phyloP scores from a whole-genome alignment of 2,329 filamentous ascomycete species.

The Madurella fahalii region DNA sequence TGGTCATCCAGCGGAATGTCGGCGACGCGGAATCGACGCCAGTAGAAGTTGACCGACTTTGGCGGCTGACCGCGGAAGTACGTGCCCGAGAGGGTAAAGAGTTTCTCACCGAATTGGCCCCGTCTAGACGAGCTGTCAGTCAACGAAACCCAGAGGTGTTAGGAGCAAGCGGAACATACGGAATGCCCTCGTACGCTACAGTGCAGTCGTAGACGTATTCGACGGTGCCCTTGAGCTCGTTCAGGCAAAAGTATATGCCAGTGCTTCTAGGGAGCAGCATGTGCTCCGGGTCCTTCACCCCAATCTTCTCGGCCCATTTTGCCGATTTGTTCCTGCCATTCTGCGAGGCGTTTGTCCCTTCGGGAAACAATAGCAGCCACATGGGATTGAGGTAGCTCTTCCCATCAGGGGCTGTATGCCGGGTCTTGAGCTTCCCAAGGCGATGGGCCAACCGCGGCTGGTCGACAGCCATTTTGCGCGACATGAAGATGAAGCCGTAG shows the following conservation, averaged over 20 bases:
- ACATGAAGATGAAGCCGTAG: constrained; percentile 87
- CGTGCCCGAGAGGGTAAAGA: constrained; percentile 80
- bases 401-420: constrained; percentile 50
- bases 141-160: neutral
- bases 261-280: constrained; percentile 75
- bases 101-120: constrained; percentile 81
- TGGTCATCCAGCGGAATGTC: constrained; percentile 76
- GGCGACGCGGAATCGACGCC: constrained; percentile 76
- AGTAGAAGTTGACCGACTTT: constrained; percentile 95
- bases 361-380: constrained; percentile 86
- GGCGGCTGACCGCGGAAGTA: constrained; percentile 86
- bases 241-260: constrained; percentile 73
- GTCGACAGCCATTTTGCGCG: constrained; percentile 82
- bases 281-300: constrained; percentile 68
- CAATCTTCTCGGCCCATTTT: constrained; percentile 72
- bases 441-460: constrained; percentile 70
- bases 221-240: constrained; percentile 67
- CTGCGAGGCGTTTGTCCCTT: constrained; percentile 75
- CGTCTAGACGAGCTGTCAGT: constrained; percentile 45
- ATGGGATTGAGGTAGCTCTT: constrained; percentile 66
- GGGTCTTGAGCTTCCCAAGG: constrained; percentile 62
- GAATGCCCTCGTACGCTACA: constrained; percentile 89
- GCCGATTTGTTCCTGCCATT: constrained; percentile 68
- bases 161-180: constrained; percentile 54
- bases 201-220: constrained; percentile 92